Percentiles rank a stretch among this genome's conserved stretches.
These are phyloP conservation scores for Pseudomonodictys pantanalensis DNA, from an alignment of 495 filamentous ascomycete genomes.

Conservation along the genomic window DNA sequence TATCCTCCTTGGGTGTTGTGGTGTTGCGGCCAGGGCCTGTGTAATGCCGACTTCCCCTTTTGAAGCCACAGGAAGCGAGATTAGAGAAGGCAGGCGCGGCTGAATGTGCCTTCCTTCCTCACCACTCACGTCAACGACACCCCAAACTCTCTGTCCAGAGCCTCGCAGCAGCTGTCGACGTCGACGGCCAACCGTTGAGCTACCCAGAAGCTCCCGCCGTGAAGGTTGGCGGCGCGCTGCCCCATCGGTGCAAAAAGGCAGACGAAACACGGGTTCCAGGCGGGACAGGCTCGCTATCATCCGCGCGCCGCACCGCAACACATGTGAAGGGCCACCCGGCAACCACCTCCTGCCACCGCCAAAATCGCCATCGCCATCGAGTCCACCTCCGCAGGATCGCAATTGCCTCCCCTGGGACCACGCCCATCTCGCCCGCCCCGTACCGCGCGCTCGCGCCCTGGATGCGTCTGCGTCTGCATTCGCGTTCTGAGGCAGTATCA, in stretches of 20 bases:
- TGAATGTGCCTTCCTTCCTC: constrained; percentile 1
- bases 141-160: neutral
- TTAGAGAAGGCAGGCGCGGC: constrained; percentile 1
- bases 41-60: constrained; percentile 1
- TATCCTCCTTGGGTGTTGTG: neutral
- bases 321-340: constrained; percentile 1
- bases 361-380: neutral
- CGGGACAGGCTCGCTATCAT: no score
- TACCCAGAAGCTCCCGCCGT: no score
- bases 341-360: neutral
- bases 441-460: neutral
- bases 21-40: neutral
- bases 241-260: no score
- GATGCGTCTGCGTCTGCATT: neutral
- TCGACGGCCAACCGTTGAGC: constrained; percentile 7
- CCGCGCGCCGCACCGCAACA: no score
- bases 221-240: no score
- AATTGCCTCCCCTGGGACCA: no score
- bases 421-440: no score
- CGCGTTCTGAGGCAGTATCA: no score
- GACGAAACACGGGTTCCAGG: no score
- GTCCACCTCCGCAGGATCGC: neutral
- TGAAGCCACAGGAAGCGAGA: constrained; percentile 14
- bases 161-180: neutral
- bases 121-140: constrained; percentile 10